Conservation (phyloP, 441 rosid genomes). For the Metrosideros polymorpha region DNA sequence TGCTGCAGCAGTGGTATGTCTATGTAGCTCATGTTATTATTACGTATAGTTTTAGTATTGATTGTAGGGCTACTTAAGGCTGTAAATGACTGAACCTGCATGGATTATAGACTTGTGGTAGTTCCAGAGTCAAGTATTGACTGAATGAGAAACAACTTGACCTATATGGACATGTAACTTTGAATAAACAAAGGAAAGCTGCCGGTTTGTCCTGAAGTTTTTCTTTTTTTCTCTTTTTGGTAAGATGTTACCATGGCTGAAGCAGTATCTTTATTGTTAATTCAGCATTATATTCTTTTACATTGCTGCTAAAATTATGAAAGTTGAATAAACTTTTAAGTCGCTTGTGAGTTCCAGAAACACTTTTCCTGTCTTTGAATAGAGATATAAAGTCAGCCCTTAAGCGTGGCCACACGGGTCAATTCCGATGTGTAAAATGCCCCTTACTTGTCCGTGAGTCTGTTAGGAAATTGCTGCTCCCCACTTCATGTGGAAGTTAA, state of each 20-base stretch:
- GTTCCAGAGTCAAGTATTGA: background rate
- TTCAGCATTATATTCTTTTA: background rate
- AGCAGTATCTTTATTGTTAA: background rate
- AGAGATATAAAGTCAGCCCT: background rate
- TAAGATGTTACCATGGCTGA: background rate
- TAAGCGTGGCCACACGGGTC: background rate
- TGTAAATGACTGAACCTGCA: background rate
- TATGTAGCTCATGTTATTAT: background rate
- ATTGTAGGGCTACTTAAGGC: background rate
- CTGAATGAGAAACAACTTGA: background rate
- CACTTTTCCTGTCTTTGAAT: background rate
- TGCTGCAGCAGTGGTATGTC: slow-evolving; percentile 83
- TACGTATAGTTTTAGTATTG: background rate
- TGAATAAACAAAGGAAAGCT: background rate
- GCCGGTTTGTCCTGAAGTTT: background rate
- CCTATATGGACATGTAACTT: background rate
- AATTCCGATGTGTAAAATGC: background rate
- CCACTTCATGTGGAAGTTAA: background rate
- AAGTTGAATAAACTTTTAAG: background rate
- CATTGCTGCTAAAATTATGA: background rate
- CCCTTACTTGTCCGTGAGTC: background rate
- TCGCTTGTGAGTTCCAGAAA: background rate
- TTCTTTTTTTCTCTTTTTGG: background rate
- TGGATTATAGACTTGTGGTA: background rate
- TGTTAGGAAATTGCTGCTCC: background rate